Conservation (phyloP, 2,329 filamentous ascomycete genomes). For the Fusarium sambucinum region DNA sequence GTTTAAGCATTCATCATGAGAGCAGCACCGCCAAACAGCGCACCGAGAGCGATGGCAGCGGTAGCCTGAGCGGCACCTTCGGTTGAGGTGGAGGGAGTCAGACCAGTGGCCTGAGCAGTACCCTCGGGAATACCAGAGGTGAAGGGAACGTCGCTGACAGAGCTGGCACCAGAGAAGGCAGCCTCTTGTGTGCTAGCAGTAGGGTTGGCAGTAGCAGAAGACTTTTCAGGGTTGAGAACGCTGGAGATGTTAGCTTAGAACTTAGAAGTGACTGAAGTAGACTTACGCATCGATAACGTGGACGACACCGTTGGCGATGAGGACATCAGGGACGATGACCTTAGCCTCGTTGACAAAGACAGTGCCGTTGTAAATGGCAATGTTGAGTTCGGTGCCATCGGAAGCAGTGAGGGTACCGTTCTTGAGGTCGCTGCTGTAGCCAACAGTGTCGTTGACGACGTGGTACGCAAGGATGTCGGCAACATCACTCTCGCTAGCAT, state of each 20-base stretch:
- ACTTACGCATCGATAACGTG: conserved; percentile 69
- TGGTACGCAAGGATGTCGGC: conserved; percentile 70
- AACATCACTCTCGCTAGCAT: conserved; percentile 60
- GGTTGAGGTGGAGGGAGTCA: conserved; percentile 30
- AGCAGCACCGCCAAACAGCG: conserved; percentile 43
- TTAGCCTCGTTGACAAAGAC: conserved; percentile 56
- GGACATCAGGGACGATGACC: conserved; percentile 61
- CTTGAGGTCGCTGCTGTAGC: conserved; percentile 49
- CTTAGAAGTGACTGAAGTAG: neutral
- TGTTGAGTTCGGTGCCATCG: conserved; percentile 55
- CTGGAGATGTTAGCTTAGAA: conserved; percentile 55
- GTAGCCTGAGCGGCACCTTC: conserved; percentile 43
- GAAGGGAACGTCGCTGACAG: conserved; percentile 63
- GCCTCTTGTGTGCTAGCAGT: conserved; percentile 56
- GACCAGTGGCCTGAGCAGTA: conserved; percentile 31
- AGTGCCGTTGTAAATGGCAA: conserved; percentile 57
- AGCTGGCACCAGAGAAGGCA: conserved; percentile 66
- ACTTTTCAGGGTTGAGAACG: conserved; percentile 57
- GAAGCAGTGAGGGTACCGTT: conserved; percentile 35
- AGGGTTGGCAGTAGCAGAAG: conserved; percentile 52
- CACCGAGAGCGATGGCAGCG: conserved; percentile 44
- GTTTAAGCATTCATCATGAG: conserved; percentile 38
- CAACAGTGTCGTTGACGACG: conserved; percentile 65
- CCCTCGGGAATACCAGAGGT: conserved; percentile 61
- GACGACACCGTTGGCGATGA: conserved; percentile 67